Evolutionary conservation across 2,329 filamentous ascomycete genomes (phyloP), one percentile per base, ranked within the genome.

Genomic region (Byssoonygena ceratinophila): DNA sequence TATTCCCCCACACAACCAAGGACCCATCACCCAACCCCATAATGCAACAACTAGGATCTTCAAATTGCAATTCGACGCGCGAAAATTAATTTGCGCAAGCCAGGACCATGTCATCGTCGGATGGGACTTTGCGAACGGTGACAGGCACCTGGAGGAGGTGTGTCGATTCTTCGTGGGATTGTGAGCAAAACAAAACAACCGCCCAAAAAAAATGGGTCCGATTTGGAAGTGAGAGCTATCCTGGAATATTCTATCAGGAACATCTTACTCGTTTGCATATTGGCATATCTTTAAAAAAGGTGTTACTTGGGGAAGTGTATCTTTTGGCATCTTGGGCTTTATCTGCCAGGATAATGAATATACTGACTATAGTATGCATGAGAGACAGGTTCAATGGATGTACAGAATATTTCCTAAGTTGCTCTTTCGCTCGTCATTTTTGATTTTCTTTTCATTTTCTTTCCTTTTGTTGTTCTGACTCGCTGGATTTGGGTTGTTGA

Each of bases 101-200:
- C 90, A 97, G 67, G 88, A 92, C 53, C 83, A 83, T 36, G 82
- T 85, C 14, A 97, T 98, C 63, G 88, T 97, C 0, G 92, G 90
- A 0, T 98, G 92, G 92, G 92, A 98, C 68, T 98, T 97, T 75
- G 92, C 89, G 54, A 87, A 89, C 59, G 84, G 81, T 3, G 90
- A 98, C 59, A 70, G 78, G 52, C 85, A 94, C 60, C 78, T 96
- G 50, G 80, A 87, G 52, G 83, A 87, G 64, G 86, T 84, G 5
- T 81, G 82, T 58, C 78, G 79, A 32, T 94, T 94, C 64, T 95
- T 94, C 65, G 82, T 76, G 50, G 60, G 66, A 2, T 58, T 71
- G 50, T 71, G 54, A 66, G 9, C 9, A 22, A 27, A 27, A 5
- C 6, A 29, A 9, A 29, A 9, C 27, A 29, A 29, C 4, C 4